Percentiles rank a stretch among this genome's conserved stretches.
These are phyloP conservation scores for Yamagishiella unicocca DNA, from an alignment of 139 green algal species.

Conservation along the genomic window DNA sequence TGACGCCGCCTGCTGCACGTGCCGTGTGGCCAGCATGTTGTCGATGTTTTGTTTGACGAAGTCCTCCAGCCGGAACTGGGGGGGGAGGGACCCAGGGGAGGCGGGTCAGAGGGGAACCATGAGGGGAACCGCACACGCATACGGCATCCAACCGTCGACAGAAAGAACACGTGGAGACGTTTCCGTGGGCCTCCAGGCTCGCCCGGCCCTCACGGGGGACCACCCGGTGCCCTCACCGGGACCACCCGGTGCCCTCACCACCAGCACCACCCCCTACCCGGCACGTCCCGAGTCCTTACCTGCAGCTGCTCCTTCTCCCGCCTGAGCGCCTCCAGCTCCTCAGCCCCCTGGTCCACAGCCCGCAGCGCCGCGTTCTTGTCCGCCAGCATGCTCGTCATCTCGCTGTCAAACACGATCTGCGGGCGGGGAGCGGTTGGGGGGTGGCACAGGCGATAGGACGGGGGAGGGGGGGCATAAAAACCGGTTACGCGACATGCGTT, in stretches of 20 bases:
- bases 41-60: slow-evolving; percentile 55
- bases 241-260: no score
- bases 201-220: no score
- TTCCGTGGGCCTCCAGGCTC: no score
- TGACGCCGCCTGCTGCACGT: slow-evolving; percentile 20
- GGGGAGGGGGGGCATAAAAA: no score
- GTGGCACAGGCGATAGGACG: not conserved
- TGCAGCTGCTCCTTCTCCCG: slow-evolving; percentile 48
- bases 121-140: no score
- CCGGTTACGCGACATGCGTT: not conserved
- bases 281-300: no score
- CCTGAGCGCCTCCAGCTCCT: slow-evolving; percentile 40
- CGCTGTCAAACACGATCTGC: slow-evolving; percentile 44
- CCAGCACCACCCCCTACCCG: no score
- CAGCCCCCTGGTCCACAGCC: slow-evolving; percentile 35
- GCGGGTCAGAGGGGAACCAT: not conserved
- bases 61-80: slow-evolving; percentile 21
- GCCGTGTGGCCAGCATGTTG: slow-evolving; percentile 48
- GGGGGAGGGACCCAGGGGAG: not conserved
- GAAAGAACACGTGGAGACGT: no score
- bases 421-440: not conserved
- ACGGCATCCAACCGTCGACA: no score
- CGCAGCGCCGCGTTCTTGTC: slow-evolving; percentile 39
- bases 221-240: no score
- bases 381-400: slow-evolving; percentile 26